Evolutionary conservation across 805 yeast genomes (phyloP), one percentile per base, ranked within the genome.

Genomic region (Candida tibetensis): DNA sequence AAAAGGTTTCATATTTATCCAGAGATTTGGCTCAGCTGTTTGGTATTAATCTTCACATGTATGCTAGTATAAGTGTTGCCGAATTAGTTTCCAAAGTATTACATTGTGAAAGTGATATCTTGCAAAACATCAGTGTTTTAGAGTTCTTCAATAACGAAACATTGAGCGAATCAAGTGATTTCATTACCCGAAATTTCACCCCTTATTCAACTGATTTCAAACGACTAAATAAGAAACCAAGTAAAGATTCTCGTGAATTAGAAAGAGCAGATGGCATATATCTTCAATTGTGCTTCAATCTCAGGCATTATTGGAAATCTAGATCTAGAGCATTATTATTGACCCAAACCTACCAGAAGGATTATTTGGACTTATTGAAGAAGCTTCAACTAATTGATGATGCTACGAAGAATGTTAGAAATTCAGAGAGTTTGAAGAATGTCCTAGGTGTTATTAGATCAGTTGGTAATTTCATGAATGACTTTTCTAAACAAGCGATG

Each of bases 391-490:
- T 72, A 32, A 64, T 93, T 23, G 97, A 90, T 50, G 72, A 70
- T 16, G 96, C 96, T 0, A 79, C 82, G 29, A 75, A 74, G 28
- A 71, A 81, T 30, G 71, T 91, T 27, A 76, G 76, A 44, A 69
- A 73, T 17, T 86, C 96, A 1, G 76, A 74, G 13, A 77, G 79
- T 36, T 71, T 95, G 53, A 76, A 80, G 44, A 75, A 78, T 39
- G 80, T 93, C 12, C 75, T 95, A 53, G 89, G 86, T 40, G 79
- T 93, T 32, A 91, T 93, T 44, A 69, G 90, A 46, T 82, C 90
- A 3, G 93, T 93, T 35, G 99, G 99, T 42, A 93, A 93, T 59
- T 91, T 82, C 58, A 93, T 93, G 99, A 93, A 95, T 58, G 96
- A 89, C 52, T 69, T 79, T n/a, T 72, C 87, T 2, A 90, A 89